Base-by-base conservation (phyloP, 2,329 filamentous ascomycete species). In the Orbilia blumenaviensis region DNA sequence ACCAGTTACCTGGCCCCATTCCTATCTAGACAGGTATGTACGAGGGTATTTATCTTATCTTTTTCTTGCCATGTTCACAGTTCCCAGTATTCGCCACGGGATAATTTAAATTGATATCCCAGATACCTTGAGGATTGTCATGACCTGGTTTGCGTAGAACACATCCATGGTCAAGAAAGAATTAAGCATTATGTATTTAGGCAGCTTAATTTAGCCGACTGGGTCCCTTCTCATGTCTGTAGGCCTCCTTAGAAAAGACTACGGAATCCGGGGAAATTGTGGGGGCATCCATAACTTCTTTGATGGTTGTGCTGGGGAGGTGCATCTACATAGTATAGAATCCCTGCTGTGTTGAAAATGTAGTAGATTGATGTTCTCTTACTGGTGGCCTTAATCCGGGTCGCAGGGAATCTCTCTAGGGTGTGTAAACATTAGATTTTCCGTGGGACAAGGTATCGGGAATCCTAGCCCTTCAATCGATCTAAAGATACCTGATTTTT, bases 381-480 rank as follows among this genome's bases (percentile, higher is more conserved):
- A 75, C 69, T 74, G 69, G 69, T 74, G 69, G 61, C 69, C 23
- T 74, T 73, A 56, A 58, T 66, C 52, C 52, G 54, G 32, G 16
- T 25, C 42, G n/a, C 42, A 67, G 41, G 64, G 64, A 46, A 50
- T 60, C 10, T 1, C 36, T 41, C 56, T 14, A 63, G 54, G 66
- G 44, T 66, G 18, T 25, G 36, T 54, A 1, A 38, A 18, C 23
- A 38, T 16, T 36, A 75, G 52, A 63, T 75, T 63, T 67, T 63
- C 61, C 50, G 61, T 46, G 46, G 27, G 18, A 34, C 12, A 38
- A 34, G n/a, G n/a, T n/a, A n/a, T 34, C 10, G 10, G 32, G 5
- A n/a, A 38, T 18, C 52, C 10, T 25, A 14, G 8, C 14, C 10
- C n/a, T 23, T 9, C 27, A 34, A 34, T 5, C 41, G n/a, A 16